Conservation (phyloP, 768 basidiomycete genomes). For the Tremella mesenterica region DNA sequence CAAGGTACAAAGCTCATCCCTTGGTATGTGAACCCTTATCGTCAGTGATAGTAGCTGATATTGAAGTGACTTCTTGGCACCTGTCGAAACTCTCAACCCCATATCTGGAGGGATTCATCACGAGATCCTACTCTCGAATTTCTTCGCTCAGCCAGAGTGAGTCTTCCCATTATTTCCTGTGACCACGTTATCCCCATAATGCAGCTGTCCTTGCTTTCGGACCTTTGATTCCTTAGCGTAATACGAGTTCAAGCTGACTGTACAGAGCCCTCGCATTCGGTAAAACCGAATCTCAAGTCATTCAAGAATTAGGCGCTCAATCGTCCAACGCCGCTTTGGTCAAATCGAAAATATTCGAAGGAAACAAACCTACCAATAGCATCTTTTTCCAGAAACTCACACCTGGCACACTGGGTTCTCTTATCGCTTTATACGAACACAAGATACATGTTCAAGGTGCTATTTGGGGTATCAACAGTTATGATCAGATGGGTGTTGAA, state of each 20-base stretch:
- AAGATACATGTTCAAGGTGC: slow-evolving; percentile 98
- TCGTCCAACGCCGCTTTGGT: slow-evolving; percentile 67
- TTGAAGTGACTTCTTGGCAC: slow-evolving; percentile 41
- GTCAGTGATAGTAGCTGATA: slow-evolving; percentile 38
- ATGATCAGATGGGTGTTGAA: slow-evolving; percentile 99
- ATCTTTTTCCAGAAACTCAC: slow-evolving; percentile 90
- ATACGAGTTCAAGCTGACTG: no score
- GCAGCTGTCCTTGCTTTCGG: not conserved
- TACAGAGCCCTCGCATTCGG: slow-evolving; percentile 80
- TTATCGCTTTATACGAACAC: slow-evolving; percentile 54
- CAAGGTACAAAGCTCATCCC: slow-evolving; percentile 47
- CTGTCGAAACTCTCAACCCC: slow-evolving; percentile 56
- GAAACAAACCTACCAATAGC: slow-evolving; percentile 92
- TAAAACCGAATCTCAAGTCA: slow-evolving; percentile 84
- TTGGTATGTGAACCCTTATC: slow-evolving; percentile 22
- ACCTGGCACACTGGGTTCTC: slow-evolving; percentile 72
- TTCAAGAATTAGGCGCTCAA: slow-evolving; percentile 49
- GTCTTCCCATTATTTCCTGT: slow-evolving; percentile 6
- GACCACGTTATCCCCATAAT: not conserved
- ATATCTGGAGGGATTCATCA: slow-evolving; percentile 80
- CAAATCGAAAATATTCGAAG: slow-evolving; percentile 97
- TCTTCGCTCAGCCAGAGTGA: slow-evolving; percentile 87
- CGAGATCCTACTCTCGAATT: slow-evolving; percentile 93
- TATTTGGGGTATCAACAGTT: slow-evolving; percentile 98
- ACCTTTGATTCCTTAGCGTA: no score